Evolutionary conservation across 352 stramenopile species (phyloP).

Genomic region (Globisporangium iwayamae): DNA sequence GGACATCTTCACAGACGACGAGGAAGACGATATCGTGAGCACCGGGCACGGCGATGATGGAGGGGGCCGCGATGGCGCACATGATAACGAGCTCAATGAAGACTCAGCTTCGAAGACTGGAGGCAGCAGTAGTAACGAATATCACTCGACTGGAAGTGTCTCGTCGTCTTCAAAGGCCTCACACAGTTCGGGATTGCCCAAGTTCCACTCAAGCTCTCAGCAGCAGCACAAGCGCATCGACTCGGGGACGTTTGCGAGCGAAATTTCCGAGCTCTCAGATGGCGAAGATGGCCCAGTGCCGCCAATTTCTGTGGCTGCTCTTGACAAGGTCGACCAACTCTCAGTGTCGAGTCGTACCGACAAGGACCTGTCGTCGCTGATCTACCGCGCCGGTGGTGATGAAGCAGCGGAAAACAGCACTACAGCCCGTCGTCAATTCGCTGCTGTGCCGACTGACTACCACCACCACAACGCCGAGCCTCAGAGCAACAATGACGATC

Average conservation of each 20-base stretch:
- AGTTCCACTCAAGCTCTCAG: not conserved
- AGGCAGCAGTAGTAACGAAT: slow-evolving; percentile 2
- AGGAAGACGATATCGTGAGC: slow-evolving; percentile 12
- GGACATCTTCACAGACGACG: slow-evolving; percentile 26
- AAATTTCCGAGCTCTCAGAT: slow-evolving; percentile 20
- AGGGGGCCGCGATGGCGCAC: not conserved
- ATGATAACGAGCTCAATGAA: not conserved
- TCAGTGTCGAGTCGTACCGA: slow-evolving; percentile 13
- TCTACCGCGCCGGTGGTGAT: slow-evolving; percentile 23
- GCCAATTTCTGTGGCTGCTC: not conserved
- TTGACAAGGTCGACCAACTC: not conserved
- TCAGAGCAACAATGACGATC: slow-evolving; percentile 17
- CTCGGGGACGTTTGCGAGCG: slow-evolving; percentile 16
- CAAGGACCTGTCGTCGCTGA: slow-evolving; percentile 31
- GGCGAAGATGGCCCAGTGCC: slow-evolving; percentile 14
- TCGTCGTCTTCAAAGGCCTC: slow-evolving; percentile 1
- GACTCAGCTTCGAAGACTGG: not conserved
- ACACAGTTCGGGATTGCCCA: not conserved
- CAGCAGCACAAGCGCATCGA: slow-evolving; percentile 11
- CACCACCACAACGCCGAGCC: not conserved
- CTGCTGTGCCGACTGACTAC: not conserved
- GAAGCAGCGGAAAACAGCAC: not conserved
- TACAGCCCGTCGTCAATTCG: not conserved
- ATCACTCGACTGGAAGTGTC: not conserved
- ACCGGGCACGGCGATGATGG: not conserved